Percentiles rank a stretch among this genome's conserved stretches.
Conservation (phyloP, 805 yeast species). For the Saccharomycopsis oosterbeekiorum region DNA sequence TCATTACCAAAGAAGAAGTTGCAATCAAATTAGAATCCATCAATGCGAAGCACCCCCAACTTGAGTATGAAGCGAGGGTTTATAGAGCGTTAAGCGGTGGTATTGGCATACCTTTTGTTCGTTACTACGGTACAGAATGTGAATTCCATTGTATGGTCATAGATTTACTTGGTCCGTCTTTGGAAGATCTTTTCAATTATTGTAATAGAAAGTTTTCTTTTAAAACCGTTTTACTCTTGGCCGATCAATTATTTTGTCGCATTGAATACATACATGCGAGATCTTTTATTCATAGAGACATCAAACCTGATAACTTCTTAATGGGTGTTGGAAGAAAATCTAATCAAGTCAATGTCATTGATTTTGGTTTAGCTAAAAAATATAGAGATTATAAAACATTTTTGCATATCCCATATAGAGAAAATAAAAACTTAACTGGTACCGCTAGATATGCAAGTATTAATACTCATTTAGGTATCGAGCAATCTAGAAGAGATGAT, state of each 20-base stretch:
- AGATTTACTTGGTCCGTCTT: conserved; percentile 88
- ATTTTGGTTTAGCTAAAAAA: conserved; percentile 89
- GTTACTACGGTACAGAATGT: conserved; percentile 96
- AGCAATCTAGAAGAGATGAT: conserved; percentile 94
- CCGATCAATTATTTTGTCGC: conserved; percentile 90
- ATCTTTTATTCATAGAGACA: conserved; percentile 78
- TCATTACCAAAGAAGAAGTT: conserved; percentile 94
- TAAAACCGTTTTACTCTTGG: conserved; percentile 85
- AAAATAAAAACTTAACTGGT: conserved; percentile 92
- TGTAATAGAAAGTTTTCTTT: conserved; percentile 89
- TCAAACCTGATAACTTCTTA: conserved; percentile 71
- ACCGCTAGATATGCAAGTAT: conserved; percentile 95
- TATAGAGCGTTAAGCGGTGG: conserved; percentile 93
- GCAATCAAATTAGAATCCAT: conserved; percentile 91
- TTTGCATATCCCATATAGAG: conserved; percentile 91
- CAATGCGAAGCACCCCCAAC: conserved; percentile 90
- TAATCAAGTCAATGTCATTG: conserved; percentile 89
- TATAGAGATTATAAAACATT: conserved; percentile 91
- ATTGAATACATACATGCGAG: conserved; percentile 93
- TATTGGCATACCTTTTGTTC: conserved; percentile 91
- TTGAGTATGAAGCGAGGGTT: conserved; percentile 94
- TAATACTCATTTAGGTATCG: conserved; percentile 94
- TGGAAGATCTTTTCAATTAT: conserved; percentile 92
- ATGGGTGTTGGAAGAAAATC: conserved; percentile 91
- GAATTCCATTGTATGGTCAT: conserved; percentile 96